Evolutionary conservation across 306 rosid species (phyloP), one percentile per base, ranked within the genome.

Genomic region (Adenanthera pavonina): DNA sequence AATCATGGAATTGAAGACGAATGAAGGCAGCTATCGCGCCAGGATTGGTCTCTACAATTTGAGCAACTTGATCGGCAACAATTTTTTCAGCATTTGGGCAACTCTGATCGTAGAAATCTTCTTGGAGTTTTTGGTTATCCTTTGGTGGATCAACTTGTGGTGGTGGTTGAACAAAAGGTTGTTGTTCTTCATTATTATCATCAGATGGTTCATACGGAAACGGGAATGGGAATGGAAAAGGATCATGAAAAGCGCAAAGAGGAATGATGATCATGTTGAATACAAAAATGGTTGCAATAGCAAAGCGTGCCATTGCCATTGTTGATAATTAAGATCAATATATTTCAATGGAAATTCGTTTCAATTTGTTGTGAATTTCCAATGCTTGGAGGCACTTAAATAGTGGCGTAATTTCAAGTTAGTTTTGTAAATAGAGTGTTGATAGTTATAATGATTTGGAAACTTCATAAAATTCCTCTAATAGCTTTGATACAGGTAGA

Each of bases 1-100:
- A 94, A 40, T 94, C 97, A 34, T 94, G 97, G 87, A 90, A 92
- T 3, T 80, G 78, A 20, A 92, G 93, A 74, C 98, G 92, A 25
- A 94, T 0, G 71, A 94, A 4, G 64, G 51, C 70, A 38, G 91
- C 85, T 2, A 86, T 33, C 14, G 87, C 78, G 2, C 41, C 19
- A 34, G 74, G 89, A 78, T 94, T 85, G 1, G 0, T 3, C 14
- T 19, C 12, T 1, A 25, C 12, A 6, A 69, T 75, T 3, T 40
- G 19, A 0, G 15, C 16, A 6, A 89, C 52, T 0, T 54, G 12
- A 0, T 78, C 52, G 3, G 85, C 43, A n/a, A 89, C 87, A 19
- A 92, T 80, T 7, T 66, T 17, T 77, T 92, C 93, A 0, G 81
- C 93, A 7, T 75, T 75, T 6, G 96, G 91, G 82, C 97, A 92